phyloP scores from a whole-genome alignment of 1,139 yeast species.

The Yamadazyma kanchanaburiensis region DNA sequence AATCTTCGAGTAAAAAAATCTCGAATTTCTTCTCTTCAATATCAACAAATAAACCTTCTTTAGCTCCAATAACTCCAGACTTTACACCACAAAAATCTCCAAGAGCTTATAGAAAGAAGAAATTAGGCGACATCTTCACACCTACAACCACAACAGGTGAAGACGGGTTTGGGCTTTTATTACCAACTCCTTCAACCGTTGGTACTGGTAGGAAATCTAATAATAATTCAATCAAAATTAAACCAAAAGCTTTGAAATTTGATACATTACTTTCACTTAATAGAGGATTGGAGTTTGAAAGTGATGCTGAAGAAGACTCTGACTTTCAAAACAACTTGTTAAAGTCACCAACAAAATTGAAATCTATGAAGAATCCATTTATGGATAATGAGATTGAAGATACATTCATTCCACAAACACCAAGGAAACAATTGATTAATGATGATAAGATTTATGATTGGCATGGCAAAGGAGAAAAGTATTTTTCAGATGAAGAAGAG shows the following conservation, averaged over 20 bases:
- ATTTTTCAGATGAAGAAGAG: constrained; percentile 31
- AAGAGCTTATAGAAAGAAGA: constrained; percentile 12
- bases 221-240: constrained; percentile 4
- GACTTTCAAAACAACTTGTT: constrained; percentile 14
- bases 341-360: constrained; percentile 9
- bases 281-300: constrained; percentile 15
- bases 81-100: constrained; percentile 36
- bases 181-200: constrained; percentile 42
- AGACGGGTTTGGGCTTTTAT: constrained; percentile 23
- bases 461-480: constrained; percentile 32
- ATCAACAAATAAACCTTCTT: constrained; percentile 1
- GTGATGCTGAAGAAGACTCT: constrained; percentile 18
- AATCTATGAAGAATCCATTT: constrained; percentile 5
- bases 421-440: constrained; percentile 31
- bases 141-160: constrained; percentile 1
- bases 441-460: constrained; percentile 33
- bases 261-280: constrained; percentile 19
- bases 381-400: constrained; percentile 1
- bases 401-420: constrained; percentile 22
- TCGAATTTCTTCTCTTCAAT: constrained; percentile 6
- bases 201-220: constrained; percentile 32
- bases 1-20: constrained; percentile 8
- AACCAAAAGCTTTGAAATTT: constrained; percentile 13
- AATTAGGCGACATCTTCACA: constrained; percentile 15
- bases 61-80: constrained; percentile 30